Evolutionary conservation across 2,329 filamentous ascomycete genomes (phyloP).

Genomic region (Xylariales sp.): DNA sequence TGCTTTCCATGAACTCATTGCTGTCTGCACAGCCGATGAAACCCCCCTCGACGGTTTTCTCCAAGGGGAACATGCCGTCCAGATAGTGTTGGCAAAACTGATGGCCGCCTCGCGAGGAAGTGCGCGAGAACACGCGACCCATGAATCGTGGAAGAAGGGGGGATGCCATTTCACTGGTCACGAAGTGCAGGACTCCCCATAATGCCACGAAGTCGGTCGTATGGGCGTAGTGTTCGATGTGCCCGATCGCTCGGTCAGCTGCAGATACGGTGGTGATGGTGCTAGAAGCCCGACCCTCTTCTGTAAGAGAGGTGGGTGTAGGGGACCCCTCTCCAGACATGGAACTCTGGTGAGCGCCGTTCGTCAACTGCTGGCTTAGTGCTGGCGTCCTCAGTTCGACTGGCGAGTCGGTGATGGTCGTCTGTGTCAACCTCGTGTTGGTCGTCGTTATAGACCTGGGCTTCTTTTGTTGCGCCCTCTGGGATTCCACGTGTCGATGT

Average conservation of each 20-base stretch:
- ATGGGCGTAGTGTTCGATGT: slow-evolving; percentile 80
- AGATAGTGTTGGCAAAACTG: slow-evolving; percentile 59
- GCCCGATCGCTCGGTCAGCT: slow-evolving; percentile 51
- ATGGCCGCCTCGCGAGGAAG: slow-evolving; percentile 47
- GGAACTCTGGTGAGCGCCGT: background rate
- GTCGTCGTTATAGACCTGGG: slow-evolving; percentile 25
- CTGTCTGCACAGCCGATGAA: slow-evolving; percentile 40
- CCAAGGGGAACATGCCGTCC: slow-evolving; percentile 56
- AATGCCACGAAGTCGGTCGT: slow-evolving; percentile 67
- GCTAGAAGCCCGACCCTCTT: slow-evolving; percentile 9
- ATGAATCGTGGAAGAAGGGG: slow-evolving; percentile 54
- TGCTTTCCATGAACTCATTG: slow-evolving; percentile 59
- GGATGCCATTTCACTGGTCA: slow-evolving; percentile 39
- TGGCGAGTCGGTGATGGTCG: slow-evolving; percentile 24
- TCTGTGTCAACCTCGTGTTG: slow-evolving; percentile 31
- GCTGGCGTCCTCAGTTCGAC: slow-evolving; percentile 15
- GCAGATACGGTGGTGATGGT: slow-evolving; percentile 23
- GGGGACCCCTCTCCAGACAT: slow-evolving; percentile 21
- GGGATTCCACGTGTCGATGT: slow-evolving; percentile 44
- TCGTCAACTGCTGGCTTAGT: background rate
- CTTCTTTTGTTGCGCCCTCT: slow-evolving; percentile 32
- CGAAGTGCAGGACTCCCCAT: slow-evolving; percentile 70
- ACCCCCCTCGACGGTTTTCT: slow-evolving; percentile 33
- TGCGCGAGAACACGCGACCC: slow-evolving; percentile 55
- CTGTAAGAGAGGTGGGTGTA: slow-evolving; percentile 28